Percentiles rank a stretch among this genome's conserved stretches.
Conservation (phyloP, 2,329 filamentous ascomycete genomes). For the Ambrosiella cleistominuta region DNA sequence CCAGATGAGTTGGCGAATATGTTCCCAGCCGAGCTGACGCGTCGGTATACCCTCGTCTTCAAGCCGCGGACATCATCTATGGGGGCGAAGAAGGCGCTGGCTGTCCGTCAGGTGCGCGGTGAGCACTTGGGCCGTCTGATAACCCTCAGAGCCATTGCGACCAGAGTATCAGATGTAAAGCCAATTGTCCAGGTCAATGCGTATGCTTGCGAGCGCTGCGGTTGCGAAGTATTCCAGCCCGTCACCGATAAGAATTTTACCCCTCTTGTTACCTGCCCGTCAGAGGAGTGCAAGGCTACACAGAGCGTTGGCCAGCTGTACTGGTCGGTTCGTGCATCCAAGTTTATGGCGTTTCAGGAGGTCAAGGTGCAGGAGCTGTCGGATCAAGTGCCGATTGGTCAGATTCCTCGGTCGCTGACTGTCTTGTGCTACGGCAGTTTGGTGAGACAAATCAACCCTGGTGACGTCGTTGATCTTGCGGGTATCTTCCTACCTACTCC, state of each 20-base stretch:
- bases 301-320: conserved; percentile 88
- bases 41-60: conserved; percentile 90
- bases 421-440: conserved; percentile 77
- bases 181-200: conserved; percentile 94
- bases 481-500: conserved; percentile 94
- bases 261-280: conserved; percentile 72
- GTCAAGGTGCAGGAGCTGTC: conserved; percentile 98
- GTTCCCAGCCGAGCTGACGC: conserved; percentile 81
- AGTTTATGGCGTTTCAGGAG: conserved; percentile 94
- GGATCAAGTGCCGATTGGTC: conserved; percentile 95
- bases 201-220: conserved; percentile 92
- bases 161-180: conserved; percentile 93
- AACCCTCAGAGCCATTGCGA: conserved; percentile 84
- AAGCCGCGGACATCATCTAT: conserved; percentile 67
- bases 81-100: conserved; percentile 48
- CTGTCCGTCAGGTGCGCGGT: conserved; percentile 84
- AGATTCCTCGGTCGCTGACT: conserved; percentile 84
- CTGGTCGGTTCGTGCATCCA: conserved; percentile 86
- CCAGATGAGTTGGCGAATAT: conserved; percentile 51
- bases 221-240: conserved; percentile 94
- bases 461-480: conserved; percentile 82
- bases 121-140: conserved; percentile 88
- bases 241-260: conserved; percentile 81
- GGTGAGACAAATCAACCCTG: conserved; percentile 75
- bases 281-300: conserved; percentile 74